Evolutionary conservation across 768 basidiomycete species (phyloP), one percentile per base, ranked within the genome.

Genomic region (Boletus patriciae): DNA sequence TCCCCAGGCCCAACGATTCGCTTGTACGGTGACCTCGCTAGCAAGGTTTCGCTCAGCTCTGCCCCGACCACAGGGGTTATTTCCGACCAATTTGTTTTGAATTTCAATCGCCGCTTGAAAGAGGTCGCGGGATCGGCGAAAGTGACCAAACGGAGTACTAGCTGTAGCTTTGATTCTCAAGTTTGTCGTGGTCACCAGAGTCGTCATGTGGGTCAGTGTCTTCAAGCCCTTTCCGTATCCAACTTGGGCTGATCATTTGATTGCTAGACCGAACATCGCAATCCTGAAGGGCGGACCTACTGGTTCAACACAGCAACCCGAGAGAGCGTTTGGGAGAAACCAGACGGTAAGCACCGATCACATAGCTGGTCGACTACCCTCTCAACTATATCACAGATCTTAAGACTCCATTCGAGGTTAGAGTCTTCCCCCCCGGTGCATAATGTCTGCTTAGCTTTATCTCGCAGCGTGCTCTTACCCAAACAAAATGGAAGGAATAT

Each of bases 311-410:
- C 92, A 0, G 81, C 78, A 11, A 91, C 89, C 4, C 85, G 88
- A 65, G 90, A 92, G 65, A 96, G 94, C 68, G 93, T 95, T 50
- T 98, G 95, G 96, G 95, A 98, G 75, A 99, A 98, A 70, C 97
- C 97, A 57, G 92, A 95, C 71, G 91, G 90, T 90, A 64, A 64
- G 81, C 66, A 48, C 50, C 29, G 10, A 52, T 54, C n/a, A n/a
- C 46, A 38, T 45, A 34, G 49, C 19, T 45, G 36, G 47, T 18
- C 18, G 18, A 52, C 47, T 36, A 37, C 56, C 29, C 48, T 50
- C 43, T 62, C n/a, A 61, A 36, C 16, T 33, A n/a, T 51, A 40
- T 38, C 38, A 11, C 56, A 90, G 94, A 91, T 23, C 78, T 98
- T 48, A 97, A 95, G 74, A 87, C 91, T 0, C 90, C 94, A 2